Evolutionary conservation across 164 flowering plant genomes (phyloP).

Genomic region (Umbilicus rupestris): DNA sequence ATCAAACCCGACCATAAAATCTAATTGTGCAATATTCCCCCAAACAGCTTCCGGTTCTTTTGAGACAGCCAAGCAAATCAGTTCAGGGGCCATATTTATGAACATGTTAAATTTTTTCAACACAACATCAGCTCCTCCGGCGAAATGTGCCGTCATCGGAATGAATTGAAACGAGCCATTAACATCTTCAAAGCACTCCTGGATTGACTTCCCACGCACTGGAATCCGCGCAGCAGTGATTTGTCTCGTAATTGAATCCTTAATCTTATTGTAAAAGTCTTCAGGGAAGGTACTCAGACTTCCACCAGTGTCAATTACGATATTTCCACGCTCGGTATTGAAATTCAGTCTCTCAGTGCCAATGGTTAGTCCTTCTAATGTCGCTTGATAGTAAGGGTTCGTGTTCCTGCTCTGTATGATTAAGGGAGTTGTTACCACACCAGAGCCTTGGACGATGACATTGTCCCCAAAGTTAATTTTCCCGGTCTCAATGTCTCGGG

Average conservation of each 20-base stretch:
- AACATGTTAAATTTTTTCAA: not conserved
- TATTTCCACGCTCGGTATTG: not conserved
- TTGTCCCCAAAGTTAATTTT: no score
- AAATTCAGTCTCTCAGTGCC: not conserved
- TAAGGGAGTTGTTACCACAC: not conserved
- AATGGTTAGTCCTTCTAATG: not conserved
- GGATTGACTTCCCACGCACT: no score
- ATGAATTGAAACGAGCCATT: not conserved
- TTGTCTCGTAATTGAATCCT: not conserved
- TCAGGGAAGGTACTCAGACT: not conserved
- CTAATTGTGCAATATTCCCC: not conserved
- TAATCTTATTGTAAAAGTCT: not conserved
- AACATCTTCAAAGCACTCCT: not conserved
- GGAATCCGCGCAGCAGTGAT: not conserved
- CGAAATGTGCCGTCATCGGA: not conserved
- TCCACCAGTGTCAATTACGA: not conserved
- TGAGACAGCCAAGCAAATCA: not conserved
- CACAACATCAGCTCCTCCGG: not conserved
- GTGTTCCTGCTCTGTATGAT: not conserved
- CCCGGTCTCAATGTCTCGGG: not conserved
- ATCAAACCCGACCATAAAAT: not conserved
- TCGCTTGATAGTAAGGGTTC: not conserved
- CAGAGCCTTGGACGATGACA: not conserved
- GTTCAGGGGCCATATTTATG: no score
- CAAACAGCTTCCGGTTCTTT: not conserved